Percentiles rank a stretch among this genome's conserved stretches.
Evolutionary conservation across 1,284 basidiomycete species (phyloP).

Genomic region (Apiotrichum siamense): DNA sequence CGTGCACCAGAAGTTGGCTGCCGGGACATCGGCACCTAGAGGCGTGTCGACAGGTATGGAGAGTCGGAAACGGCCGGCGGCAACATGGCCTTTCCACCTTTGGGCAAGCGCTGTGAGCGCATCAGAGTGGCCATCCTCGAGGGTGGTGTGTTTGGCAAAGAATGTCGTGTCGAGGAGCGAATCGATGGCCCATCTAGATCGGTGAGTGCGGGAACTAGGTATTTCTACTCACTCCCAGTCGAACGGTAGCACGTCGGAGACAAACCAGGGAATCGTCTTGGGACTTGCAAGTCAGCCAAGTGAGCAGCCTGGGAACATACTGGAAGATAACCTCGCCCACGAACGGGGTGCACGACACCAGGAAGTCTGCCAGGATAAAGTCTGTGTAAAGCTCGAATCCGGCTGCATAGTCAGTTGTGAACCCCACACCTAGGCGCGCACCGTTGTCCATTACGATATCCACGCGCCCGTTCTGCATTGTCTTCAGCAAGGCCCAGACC

Average conservation of each 20-base stretch:
- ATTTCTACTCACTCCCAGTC: constrained; percentile 57
- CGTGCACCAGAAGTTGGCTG: constrained; percentile 73
- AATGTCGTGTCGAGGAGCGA: constrained; percentile 53
- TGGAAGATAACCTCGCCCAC: constrained; percentile 79
- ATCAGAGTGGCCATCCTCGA: constrained; percentile 26
- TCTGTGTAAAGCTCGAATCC: constrained; percentile 96
- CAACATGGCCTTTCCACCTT: constrained; percentile 69
- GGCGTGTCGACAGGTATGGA: constrained; percentile 62
- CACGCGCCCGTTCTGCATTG: constrained; percentile 55
- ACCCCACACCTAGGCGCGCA: constrained; percentile 36
- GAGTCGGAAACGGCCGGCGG: constrained; percentile 65
- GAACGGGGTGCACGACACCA: constrained; percentile 79
- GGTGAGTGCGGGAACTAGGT: background rate
- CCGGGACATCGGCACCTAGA: constrained; percentile 52
- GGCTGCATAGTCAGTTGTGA: constrained; percentile 50
- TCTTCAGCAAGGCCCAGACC: constrained; percentile 69
- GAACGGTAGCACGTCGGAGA: constrained; percentile 76
- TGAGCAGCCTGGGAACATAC: constrained; percentile 50
- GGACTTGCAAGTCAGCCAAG: constrained; percentile 52
- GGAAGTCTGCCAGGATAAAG: constrained; percentile 87
- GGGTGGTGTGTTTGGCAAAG: constrained; percentile 55
- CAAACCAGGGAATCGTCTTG: constrained; percentile 81
- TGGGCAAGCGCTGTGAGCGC: constrained; percentile 57
- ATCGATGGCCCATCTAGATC: constrained; percentile 47
- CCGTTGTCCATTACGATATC: constrained; percentile 93